Base-by-base conservation (phyloP, 495 filamentous ascomycete species). In the Penicillium coprophilum region DNA sequence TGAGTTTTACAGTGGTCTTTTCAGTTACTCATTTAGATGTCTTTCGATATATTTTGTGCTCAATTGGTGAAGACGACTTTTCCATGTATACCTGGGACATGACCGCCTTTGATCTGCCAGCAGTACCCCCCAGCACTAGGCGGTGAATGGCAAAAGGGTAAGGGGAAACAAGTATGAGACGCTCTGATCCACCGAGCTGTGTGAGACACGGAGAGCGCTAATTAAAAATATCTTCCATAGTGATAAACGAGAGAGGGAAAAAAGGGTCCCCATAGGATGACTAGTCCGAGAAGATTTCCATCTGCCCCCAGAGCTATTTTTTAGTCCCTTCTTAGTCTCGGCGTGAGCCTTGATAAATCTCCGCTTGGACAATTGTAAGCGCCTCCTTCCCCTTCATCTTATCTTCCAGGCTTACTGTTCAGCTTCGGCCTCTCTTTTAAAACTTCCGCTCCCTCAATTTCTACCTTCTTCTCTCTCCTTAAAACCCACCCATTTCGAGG, bases 181-280 rank as follows among this genome's bases (percentile, higher is more conserved):
- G 27, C 21, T 34, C 27, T 41, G 46, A 50, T 61, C 57, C 58
- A 57, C 59, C 30, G 49, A 45, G 50, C 36, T 39, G 51, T 64
- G 58, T 62, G 62, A 65, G 59, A 65, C 59, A 55, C 23, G n/a
- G 45, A 24, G 47, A 63, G 58, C 61, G 53, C 59, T 64, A 62
- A 59, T 53, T 57, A 65, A 65, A 65, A 65, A 65, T 65, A 65
- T 62, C 59, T 54, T 28, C 41, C 4, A 54, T 11, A 6, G 43
- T 19, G 51, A 28, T 41, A 50, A 48, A 10, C 38, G 12, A 46
- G 21, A 21, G 19, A 17, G n/a, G 9, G 20, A 28, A 45, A 30
- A 43, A 34, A 30, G 47, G 32, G 24, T 40, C 45, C 44, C 46
- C 23, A 54, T 46, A 50, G 52, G 39, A 56, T 19, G 52, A 46